A percentile compares a stretch with the other conserved stretches of the same genome.
Conservation (phyloP, 176 grass and related monocot genomes). For the Canna indica region DNA sequence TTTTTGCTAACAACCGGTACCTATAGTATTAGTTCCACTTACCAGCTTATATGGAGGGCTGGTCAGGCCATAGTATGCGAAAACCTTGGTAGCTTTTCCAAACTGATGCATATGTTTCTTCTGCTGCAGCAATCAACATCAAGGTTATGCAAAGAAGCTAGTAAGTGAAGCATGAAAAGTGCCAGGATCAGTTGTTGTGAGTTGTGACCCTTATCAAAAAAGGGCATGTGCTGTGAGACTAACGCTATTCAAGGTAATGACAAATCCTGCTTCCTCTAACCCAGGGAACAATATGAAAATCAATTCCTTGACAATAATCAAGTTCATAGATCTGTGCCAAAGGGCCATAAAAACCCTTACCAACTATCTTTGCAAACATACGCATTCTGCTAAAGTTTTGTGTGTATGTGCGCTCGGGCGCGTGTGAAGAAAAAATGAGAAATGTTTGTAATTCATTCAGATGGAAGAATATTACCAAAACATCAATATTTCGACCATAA, state of each 20-base stretch:
- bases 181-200: no score
- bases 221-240: neutral
- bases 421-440: no score
- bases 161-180: neutral
- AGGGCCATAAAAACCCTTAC: neutral
- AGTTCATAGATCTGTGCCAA: neutral
- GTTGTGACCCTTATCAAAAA: no score
- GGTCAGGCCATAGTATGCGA: slow-evolving; percentile 61
- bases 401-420: no score
- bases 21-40: slow-evolving; percentile 6
- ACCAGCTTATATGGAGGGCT: slow-evolving; percentile 76
- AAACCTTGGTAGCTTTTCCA: slow-evolving; percentile 32
- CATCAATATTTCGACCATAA: neutral
- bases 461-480: neutral
- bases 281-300: neutral
- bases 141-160: neutral
- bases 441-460: neutral
- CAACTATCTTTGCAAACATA: no score
- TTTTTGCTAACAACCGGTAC: neutral
- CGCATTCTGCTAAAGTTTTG: no score
- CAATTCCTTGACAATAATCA: neutral
- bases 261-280: neutral
- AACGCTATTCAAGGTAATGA: neutral
- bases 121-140: slow-evolving; percentile 24
- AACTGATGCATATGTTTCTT: slow-evolving; percentile 18